Evolutionary conservation across 176 grass and related monocot genomes (phyloP).

Genomic region (Hsuehochloa calcarea): DNA sequence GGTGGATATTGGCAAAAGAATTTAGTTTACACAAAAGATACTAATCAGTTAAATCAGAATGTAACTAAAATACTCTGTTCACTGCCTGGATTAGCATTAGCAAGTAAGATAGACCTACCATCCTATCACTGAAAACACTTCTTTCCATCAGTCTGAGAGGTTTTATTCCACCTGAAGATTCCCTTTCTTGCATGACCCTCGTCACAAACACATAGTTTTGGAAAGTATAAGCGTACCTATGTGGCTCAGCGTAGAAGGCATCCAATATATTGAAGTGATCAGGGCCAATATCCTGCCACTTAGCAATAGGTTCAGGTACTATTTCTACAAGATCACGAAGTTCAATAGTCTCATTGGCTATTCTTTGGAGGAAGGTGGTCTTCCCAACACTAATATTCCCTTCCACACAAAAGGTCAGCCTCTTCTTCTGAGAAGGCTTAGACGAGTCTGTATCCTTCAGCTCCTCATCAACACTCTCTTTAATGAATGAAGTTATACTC

Average conservation of each 20-base stretch:
- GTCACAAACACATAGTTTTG: conserved; percentile 99
- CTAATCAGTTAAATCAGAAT: background rate
- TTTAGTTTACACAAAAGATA: background rate
- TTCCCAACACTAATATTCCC: conserved; percentile 99
- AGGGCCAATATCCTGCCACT: conserved; percentile 95
- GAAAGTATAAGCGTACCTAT: conserved; percentile 95
- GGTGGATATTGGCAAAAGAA: background rate
- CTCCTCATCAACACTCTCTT: conserved; percentile 84
- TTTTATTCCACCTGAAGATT: conserved; percentile 79
- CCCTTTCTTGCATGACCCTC: conserved; percentile 97
- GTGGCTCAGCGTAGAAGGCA: conserved; percentile 85
- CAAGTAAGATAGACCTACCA: conserved; percentile 58
- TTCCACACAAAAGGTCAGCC: conserved; percentile 96
- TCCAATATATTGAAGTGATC: conserved; percentile 98
- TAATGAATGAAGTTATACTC: conserved; percentile 91
- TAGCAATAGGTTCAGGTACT: conserved; percentile 85
- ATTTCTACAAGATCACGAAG: conserved; percentile 92
- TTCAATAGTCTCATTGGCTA: conserved; percentile 97
- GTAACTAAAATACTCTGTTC: background rate
- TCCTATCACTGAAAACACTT: conserved; percentile 95
- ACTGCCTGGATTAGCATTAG: conserved; percentile 14
- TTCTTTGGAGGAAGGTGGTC: conserved; percentile 87
- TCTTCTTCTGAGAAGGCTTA: conserved; percentile 54
- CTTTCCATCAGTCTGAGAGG: conserved; percentile 98
- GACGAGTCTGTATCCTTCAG: conserved; percentile 49